Evolutionary conservation across 2,329 filamentous ascomycete genomes (phyloP).

Genomic region (Penicillium sp.): DNA sequence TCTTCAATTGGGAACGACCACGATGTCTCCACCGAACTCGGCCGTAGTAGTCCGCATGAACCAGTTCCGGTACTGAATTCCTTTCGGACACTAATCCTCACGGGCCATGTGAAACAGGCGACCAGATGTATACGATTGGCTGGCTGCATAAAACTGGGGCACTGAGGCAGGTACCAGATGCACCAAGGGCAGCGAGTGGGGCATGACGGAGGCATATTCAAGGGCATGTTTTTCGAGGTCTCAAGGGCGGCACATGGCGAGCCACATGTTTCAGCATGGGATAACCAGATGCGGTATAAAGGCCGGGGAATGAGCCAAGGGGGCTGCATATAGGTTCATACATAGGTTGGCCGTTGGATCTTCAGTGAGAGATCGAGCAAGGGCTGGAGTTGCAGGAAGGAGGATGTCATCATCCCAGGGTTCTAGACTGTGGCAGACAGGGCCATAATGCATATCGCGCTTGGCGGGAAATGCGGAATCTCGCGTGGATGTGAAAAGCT

Average conservation of each 20-base stretch:
- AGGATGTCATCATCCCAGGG: conserved; percentile 7
- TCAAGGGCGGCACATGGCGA: conserved; percentile 17
- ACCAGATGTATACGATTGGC: conserved; percentile 17
- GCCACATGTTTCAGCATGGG: conserved; percentile 21
- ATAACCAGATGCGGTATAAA: conserved; percentile 12
- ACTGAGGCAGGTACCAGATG: conserved; percentile 17
- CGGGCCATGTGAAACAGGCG: conserved; percentile 18
- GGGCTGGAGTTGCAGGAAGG: conserved; percentile 7
- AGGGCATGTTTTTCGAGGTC: conserved; percentile 6
- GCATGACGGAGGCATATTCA: not conserved
- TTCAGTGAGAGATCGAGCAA: conserved; percentile 15
- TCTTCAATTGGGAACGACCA: conserved; percentile 14
- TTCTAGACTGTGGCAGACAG: conserved; percentile 8
- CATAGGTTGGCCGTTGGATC: conserved; percentile 10
- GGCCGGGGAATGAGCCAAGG: conserved; percentile 21
- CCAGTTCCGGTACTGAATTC: conserved; percentile 12
- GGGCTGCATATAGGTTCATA: conserved; percentile 2
- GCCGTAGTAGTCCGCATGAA: conserved; percentile 16
- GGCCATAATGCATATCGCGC: not conserved
- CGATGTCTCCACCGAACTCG: conserved; percentile 3
- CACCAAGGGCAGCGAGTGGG: conserved; percentile 4
- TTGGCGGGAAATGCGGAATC: conserved; percentile 15
- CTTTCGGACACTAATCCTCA: conserved; percentile 1
- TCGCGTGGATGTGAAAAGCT: conserved; percentile 15
- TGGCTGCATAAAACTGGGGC: conserved; percentile 13